Base-by-base conservation (phyloP, 1,139 yeast genomes). In the Hyphopichia khmerensis region DNA sequence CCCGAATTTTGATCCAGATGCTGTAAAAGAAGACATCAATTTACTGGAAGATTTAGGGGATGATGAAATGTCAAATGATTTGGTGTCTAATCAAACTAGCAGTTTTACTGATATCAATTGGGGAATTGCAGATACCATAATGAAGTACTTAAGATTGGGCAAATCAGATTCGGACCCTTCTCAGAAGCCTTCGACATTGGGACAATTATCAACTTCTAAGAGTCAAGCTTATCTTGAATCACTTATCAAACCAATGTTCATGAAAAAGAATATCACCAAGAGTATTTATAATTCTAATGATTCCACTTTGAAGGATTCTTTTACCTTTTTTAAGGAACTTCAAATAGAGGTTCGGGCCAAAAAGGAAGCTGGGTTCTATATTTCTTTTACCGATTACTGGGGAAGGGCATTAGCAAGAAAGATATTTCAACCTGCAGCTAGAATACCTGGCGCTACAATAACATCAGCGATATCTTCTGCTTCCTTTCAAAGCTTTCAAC, bases 311-410 rank as follows among this genome's bases (percentile, higher is more conserved):
- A 66, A 60, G 38, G 64, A 64, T 16, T 59, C 72, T 4, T 56
- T 79, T 24, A 55, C 65, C 5, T 80, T 72, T 49, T 82, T 81
- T 55, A 63, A 68, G 39, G 66, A 65, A n/a, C 57, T 83, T n/a
- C 80, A 79, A 47, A 64, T 72, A 32, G 80, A 79, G 47, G 76
- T 74, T 1, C 64, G 78, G 37, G 62, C 75, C 10, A 82, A 82
- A 50, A 77, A 72, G 46, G 43, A 58, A 9, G 68, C 72, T 1
- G 88, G 88, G 1, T 80, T 72, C 48, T 72, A 73, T 16, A 64
- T 83, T 1, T 78, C 87, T 0, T 67, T 84, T 32, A 80, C 87
- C 1, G 90, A 84, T 55, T 76, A 82, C 44, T 82, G 84, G 83
- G 88, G 87, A 0, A 66, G 83, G 47, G 84, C 86, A 1, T 59